Conservation (phyloP, 192 early-diverging fungal genomes). For the Coemansia sp. region DNA sequence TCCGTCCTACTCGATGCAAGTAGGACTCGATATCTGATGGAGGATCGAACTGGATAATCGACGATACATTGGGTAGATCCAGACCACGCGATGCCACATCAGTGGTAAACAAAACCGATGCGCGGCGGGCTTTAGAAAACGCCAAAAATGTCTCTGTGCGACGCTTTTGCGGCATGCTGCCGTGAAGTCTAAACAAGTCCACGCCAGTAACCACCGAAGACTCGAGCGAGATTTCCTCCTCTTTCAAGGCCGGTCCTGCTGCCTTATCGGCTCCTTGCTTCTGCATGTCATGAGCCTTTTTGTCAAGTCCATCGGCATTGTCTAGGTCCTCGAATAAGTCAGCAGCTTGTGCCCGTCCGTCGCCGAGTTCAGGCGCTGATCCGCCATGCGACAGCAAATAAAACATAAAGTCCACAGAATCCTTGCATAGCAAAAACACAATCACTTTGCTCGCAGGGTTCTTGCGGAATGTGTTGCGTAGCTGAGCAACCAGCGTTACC, state of each 20-base stretch:
- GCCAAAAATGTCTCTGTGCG: slow-evolving; percentile 73
- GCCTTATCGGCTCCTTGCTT: slow-evolving; percentile 9
- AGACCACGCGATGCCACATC: slow-evolving; percentile 97
- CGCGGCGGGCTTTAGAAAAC: slow-evolving; percentile 59
- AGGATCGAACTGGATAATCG: slow-evolving; percentile 95
- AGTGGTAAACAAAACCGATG: slow-evolving; percentile 88
- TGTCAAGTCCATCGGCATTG: not conserved
- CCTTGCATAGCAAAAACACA: slow-evolving; percentile 91
- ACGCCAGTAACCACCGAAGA: slow-evolving; percentile 65
- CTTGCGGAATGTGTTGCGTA: slow-evolving; percentile 57
- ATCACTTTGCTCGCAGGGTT: slow-evolving; percentile 59
- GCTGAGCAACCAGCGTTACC: slow-evolving; percentile 74
- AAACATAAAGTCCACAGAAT: slow-evolving; percentile 94
- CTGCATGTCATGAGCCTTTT: not conserved
- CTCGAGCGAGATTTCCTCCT: slow-evolving; percentile 43
- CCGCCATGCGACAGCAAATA: slow-evolving; percentile 69
- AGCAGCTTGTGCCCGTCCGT: slow-evolving; percentile 54
- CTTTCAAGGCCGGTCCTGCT: slow-evolving; percentile 29
- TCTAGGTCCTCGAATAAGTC: slow-evolving; percentile 39
- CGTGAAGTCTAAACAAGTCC: slow-evolving; percentile 82
- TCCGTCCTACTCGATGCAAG: slow-evolving; percentile 95
- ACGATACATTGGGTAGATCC: slow-evolving; percentile 89
- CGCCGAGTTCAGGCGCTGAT: slow-evolving; percentile 36
- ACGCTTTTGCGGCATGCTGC: slow-evolving; percentile 75
- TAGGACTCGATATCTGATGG: slow-evolving; percentile 93